Conservation (phyloP, 306 rosid species). For the Pterocarpus santalinus region DNA sequence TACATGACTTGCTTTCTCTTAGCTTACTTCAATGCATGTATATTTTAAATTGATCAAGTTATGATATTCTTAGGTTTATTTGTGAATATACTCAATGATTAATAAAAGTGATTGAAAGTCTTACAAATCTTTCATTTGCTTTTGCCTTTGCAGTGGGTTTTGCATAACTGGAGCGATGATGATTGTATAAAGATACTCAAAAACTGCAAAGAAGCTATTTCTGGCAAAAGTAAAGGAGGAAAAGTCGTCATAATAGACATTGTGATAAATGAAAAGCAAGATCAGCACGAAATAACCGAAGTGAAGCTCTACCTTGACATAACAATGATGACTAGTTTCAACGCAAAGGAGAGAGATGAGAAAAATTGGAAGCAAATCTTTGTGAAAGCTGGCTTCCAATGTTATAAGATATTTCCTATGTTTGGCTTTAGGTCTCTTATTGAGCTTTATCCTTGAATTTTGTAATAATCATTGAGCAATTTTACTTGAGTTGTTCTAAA, state of each 20-base stretch:
- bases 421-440: slow-evolving; percentile 26
- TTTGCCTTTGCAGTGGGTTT: slow-evolving; percentile 17
- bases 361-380: slow-evolving; percentile 5
- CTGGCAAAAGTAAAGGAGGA: too few species aligned
- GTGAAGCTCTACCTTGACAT: slow-evolving; percentile 6
- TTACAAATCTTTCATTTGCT: neutral
- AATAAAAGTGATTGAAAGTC: neutral
- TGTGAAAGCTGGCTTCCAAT: neutral
- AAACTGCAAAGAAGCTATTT: too few species aligned
- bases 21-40: too few species aligned
- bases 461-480: too few species aligned
- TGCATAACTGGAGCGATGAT: neutral
- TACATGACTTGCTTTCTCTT: too few species aligned
- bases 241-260: too few species aligned
- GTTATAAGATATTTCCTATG: slow-evolving; percentile 25
- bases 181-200: too few species aligned
- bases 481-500: too few species aligned
- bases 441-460: slow-evolving; percentile 10
- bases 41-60: too few species aligned
- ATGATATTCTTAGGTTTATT: too few species aligned
- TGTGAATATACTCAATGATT: neutral
- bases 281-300: slow-evolving; percentile 5
- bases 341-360: slow-evolving; percentile 35
- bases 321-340: slow-evolving; percentile 19
- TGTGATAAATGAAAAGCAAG: neutral